Evolutionary conservation across 179 eudicot species (phyloP), one percentile per base, ranked within the genome.

Genomic region (Camellia oleifera): DNA sequence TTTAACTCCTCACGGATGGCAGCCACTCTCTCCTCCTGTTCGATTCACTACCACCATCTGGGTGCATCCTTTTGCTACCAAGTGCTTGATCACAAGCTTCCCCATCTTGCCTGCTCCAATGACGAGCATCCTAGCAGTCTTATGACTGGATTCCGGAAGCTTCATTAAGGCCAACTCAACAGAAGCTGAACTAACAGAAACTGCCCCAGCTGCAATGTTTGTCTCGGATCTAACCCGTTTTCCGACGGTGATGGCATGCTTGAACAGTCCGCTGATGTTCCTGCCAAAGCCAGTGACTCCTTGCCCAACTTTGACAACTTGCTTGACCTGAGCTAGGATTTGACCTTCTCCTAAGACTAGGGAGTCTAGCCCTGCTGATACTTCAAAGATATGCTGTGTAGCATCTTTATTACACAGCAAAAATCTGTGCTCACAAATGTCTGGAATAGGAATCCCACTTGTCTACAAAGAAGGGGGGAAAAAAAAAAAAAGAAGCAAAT

Each of bases 21-120:
- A 17, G 84, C 72, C 32, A 89, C 92, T 77, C 87, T 82, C 71
- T 87, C 90, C 52, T 84, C 89, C 89, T 12, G 80, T 71, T 45
- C 90, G 73, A 78, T 89, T 89, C 40, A 87, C 89, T 48, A 87
- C 92, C 81, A 89, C 90, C 86, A 89, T 84, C 64, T 84, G 84
- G 54, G 86, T 85, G 88, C 90, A 89, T 9, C 92, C 90, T 83
- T 89, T 89, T 57, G 90, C 87, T 1, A 73, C 90, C 81, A 89
- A 83, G 79, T 89, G 92, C 60, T 89, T 89, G 77, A 89, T 83
- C 58, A 89, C 92, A 14, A 89, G 88, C 72, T 89, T 89, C 52
- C 92, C 92, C 92, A 89, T 87, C 62, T 89, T 89, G 18, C 92
- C 92, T 14, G 90, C 92, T 81, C 92, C 92, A 53, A 89, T 74